Evolutionary conservation across 2,329 filamentous ascomycete genomes (phyloP), one percentile per base, ranked within the genome.

Genomic region (Colletotrichum sojae): DNA sequence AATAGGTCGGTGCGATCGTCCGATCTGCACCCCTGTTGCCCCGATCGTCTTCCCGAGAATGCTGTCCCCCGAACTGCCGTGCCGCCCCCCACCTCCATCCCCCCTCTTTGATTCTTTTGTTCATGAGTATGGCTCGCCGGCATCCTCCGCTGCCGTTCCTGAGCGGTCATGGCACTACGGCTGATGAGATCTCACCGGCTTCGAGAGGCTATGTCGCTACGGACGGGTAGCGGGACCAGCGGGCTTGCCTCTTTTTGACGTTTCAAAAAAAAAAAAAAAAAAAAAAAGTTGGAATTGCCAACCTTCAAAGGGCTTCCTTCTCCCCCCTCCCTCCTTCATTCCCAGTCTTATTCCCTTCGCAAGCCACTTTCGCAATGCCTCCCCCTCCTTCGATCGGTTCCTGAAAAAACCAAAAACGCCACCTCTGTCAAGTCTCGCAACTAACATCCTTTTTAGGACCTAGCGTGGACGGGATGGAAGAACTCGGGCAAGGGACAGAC

Each of bases 401-500:
- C 31, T 36, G 31, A 8, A 2, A 36, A 36, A 36, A n/a, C n/a
- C n/a, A 36, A 36, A 36, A 36, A 36, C 31, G 31, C 31, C 31
- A 36, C 31, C 5, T 36, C 31, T 36, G 31, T 36, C 31, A 36
- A 36, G 31, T 36, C 31, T 49, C 69, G 25, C 16, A 13, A 12
- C 40, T 69, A 13, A 59, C 39, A 39, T 52, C 52, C 66, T 5
- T 65, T 59, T 45, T 75, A 95, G 93, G 94, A 97, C 80, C 88
- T 97, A 73, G 94, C 94, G n/a, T 97, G 94, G 94, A 96, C 95
- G 2, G 95, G 95, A 12, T 98, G 94, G 94, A 98, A 98, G 85
- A 94, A 97, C 79, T 97, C 94, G 70, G 95, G 95, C 72, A 95
- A 93, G 80, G 95, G 95, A 22, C 92, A 95, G 74, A 98, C 95